Base-by-base conservation (phyloP, 495 filamentous ascomycete genomes). In the Annulohypoxylon moriforme region DNA sequence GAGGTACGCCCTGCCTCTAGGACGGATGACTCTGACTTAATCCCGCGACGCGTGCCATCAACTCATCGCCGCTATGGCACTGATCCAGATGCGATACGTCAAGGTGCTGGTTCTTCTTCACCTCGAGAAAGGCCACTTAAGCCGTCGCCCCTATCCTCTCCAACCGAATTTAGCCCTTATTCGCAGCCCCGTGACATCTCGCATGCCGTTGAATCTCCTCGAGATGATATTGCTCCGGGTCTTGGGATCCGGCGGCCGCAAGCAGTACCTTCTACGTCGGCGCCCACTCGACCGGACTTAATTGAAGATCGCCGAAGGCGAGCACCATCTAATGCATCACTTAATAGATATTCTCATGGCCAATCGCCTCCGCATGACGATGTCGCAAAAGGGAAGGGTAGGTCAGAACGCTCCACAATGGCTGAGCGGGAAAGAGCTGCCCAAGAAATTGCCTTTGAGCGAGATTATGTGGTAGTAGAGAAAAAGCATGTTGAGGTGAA, bases 401-500 rank as follows among this genome's bases (percentile, higher is more conserved):
- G 56, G 57, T 67, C 79, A 33, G 76, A 81, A 13, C 78, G 77
- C 55, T 79, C 79, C 18, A 49, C 81, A 3, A 82, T 81, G 42
- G 89, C 93, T 50, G 91, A 90, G 36, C 85, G 87, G 31, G 93
- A 95, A 70, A 87, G 86, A 64, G 92, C 92, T 20, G 94, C 91
- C 10, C 93, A 97, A 71, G 94, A 96, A 61, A 88, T 96, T 4
- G 93, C 92, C 1, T 92, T 96, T 76, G 94, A 96, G 75, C 85
- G 94, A 69, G 96, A 98, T 72, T 99, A 98, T 71, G 95, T 99
- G 34, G 81, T 99, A 16, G 93, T 99, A 18, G 96, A 99, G 80
- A 98, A 98, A 82, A 90, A 90, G 57, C 90, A 91, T 7, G 94
- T 98, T 3, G 93, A 98, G 78, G 95, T 98, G 27, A 98, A 99